Percentiles rank a stretch among this genome's conserved stretches.
Evolutionary conservation across 2,329 filamentous ascomycete species (phyloP).

Genomic region (Simplicillium aogashimaense): DNA sequence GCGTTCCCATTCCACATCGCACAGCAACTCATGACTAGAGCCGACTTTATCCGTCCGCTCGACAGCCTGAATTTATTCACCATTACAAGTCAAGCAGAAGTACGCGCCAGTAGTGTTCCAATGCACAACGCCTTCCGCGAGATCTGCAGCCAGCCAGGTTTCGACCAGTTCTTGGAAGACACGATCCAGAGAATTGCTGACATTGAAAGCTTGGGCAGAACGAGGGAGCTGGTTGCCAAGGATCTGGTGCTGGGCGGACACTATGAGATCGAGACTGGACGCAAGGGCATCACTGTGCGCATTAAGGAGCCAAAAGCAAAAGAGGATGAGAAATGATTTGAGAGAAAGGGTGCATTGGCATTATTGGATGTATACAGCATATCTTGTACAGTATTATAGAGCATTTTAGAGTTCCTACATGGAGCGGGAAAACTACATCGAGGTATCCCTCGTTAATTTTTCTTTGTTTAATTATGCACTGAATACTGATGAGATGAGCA

Average conservation of each 20-base stretch:
- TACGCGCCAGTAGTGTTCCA: constrained; percentile 86
- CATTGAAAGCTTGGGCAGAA: constrained; percentile 87
- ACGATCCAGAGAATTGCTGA: constrained; percentile 80
- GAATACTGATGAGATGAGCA: neutral
- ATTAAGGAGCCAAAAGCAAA: constrained; percentile 24
- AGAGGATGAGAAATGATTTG: constrained; percentile 20
- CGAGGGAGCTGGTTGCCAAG: constrained; percentile 91
- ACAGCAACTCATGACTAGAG: constrained; percentile 87
- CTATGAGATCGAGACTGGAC: constrained; percentile 51
- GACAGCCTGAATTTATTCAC: constrained; percentile 94
- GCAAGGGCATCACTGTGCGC: constrained; percentile 29
- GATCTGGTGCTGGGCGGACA: constrained; percentile 79
- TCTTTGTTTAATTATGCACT: no score
- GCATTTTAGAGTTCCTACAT: no score
- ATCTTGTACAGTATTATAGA: no score
- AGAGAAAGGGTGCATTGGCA: constrained; percentile 2
- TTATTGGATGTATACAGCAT: no score
- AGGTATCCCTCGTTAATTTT: no score
- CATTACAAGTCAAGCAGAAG: constrained; percentile 77
- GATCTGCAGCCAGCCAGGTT: constrained; percentile 68
- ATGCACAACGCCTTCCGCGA: constrained; percentile 90
- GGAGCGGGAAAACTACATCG: no score
- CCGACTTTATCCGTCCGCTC: constrained; percentile 87
- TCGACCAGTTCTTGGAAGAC: constrained; percentile 70
- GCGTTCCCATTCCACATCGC: constrained; percentile 73